These are phyloP conservation scores for Suhomyces maxii DNA, from an alignment of 1,139 yeast species.

Conservation along the genomic window DNA sequence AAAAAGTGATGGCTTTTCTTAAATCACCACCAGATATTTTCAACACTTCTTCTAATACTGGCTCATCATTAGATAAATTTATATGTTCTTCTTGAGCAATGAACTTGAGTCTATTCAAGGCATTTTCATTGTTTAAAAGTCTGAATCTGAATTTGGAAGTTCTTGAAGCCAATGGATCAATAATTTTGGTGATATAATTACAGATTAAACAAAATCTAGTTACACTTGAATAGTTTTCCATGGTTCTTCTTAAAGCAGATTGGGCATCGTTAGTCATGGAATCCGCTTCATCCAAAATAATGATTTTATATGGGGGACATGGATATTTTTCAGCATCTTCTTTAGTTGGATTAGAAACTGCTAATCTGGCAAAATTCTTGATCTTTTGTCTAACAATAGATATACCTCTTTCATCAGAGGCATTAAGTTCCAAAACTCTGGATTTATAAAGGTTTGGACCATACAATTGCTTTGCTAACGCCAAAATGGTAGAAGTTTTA, in stretches of 20 bases:
- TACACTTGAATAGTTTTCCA: conserved; percentile 90
- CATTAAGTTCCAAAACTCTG: conserved; percentile 88
- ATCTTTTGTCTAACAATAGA: conserved; percentile 90
- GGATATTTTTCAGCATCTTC: conserved; percentile 75
- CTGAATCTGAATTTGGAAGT: conserved; percentile 94
- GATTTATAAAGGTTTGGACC: conserved; percentile 69
- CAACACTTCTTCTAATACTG: conserved; percentile 62
- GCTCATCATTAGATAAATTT: conserved; percentile 37
- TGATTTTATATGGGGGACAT: conserved; percentile 90
- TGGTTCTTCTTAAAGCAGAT: conserved; percentile 89
- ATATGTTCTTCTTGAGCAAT: conserved; percentile 59
- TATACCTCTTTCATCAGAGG: conserved; percentile 96
- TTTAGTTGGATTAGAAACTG: conserved; percentile 76
- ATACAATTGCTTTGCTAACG: conserved; percentile 79
- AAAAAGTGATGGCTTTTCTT: conserved; percentile 85
- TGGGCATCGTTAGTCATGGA: conserved; percentile 99
- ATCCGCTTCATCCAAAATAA: conserved; percentile 92
- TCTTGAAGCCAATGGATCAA: conserved; percentile 93
- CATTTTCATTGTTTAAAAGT: conserved; percentile 68
- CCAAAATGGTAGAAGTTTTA: conserved; percentile 88
- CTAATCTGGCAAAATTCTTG: conserved; percentile 85
- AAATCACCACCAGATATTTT: conserved; percentile 82
- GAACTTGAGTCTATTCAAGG: conserved; percentile 62
- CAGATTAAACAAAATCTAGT: conserved; percentile 93
- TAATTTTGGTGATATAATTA: conserved; percentile 92